Base-by-base conservation (phyloP, 768 basidiomycete species). In the Steccherinum ochraceum region DNA sequence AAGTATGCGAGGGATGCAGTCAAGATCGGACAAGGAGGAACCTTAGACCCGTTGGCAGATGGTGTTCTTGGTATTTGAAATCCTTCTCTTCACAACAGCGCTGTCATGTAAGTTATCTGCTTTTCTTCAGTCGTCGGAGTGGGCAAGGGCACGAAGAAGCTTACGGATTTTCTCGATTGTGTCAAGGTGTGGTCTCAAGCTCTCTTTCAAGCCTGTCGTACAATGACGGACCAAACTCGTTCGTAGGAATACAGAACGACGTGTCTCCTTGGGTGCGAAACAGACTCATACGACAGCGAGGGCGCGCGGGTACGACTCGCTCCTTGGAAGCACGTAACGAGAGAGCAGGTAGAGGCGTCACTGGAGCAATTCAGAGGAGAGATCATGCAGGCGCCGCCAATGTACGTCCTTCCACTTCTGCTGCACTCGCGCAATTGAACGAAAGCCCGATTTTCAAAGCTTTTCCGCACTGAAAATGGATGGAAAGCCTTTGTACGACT, bases 381-480 rank as follows among this genome's bases (percentile, higher is more conserved):
- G 56, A 96, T 98, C 58, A 71, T 77, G 52, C 96, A 99, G 67
- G 76, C 83, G 1, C 96, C 96, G 3, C 96, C 96, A 4, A 88
- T 99, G 95, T 95, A 56, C 61, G 72, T 53, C 51, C 35, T 12
- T 50, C 23, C 40, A 19, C 40, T 26, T 48, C 24, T 49, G 40
- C 20, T 48, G 16, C 18, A 21, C 42, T 45, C 26, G 45, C 43
- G 25, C 50, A 45, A 50, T 54, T 52, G 51, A 50, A 24, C 48
- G 52, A 41, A 50, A 49, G 16, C 51, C 11, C 3, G 39, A 5
- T n/a, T n/a, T n/a, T n/a, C n/a, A 24, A 63, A 97, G 95, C 63
- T 99, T 94, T 69, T 98, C 96, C 10, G 96, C 96, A 1, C 75
- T 98, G 27, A 98, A 98, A 68, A 98, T 98, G 94, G 93, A 98